A percentile compares a stretch with the other conserved stretches of the same genome.
Conservation (phyloP, 1,284 basidiomycete genomes). For the Papiliotrema fonsecae region DNA sequence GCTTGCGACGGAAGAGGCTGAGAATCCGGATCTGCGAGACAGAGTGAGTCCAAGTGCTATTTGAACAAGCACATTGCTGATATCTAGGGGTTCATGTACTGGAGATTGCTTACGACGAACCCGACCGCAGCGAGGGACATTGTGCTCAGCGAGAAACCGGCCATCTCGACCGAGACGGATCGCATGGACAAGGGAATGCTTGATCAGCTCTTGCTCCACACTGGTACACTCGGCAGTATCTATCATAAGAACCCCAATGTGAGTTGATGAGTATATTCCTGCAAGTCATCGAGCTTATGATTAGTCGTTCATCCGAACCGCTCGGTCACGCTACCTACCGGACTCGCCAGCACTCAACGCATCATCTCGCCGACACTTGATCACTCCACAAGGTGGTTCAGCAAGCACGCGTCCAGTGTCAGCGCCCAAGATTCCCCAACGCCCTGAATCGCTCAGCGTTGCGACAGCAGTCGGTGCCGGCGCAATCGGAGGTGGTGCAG, state of each 20-base stretch:
- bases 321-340: constrained; percentile 33
- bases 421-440: constrained; percentile 15
- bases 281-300: neutral
- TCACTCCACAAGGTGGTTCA: constrained; percentile 13
- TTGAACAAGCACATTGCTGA: constrained; percentile 2
- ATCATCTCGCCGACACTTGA: constrained; percentile 46
- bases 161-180: constrained; percentile 97
- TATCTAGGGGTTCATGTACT: constrained; percentile 84
- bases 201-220: constrained; percentile 60
- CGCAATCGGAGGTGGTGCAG: neutral
- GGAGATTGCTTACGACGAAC: constrained; percentile 92
- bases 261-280: constrained; percentile 5
- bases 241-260: constrained; percentile 48
- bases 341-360: constrained; percentile 47
- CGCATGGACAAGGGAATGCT: constrained; percentile 92
- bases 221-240: constrained; percentile 47
- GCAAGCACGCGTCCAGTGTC: constrained; percentile 7
- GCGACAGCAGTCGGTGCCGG: neutral
- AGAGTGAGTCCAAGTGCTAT: constrained; percentile 37
- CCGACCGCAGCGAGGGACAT: constrained; percentile 83
- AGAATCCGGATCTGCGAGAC: constrained; percentile 94
- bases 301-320: constrained; percentile 48
- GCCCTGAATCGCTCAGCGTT: constrained; percentile 4
- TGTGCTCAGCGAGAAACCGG: constrained; percentile 89
- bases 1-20: constrained; percentile 93